Base-by-base conservation (phyloP, 192 early-diverging fungal species). In the Pilaira anomala region DNA sequence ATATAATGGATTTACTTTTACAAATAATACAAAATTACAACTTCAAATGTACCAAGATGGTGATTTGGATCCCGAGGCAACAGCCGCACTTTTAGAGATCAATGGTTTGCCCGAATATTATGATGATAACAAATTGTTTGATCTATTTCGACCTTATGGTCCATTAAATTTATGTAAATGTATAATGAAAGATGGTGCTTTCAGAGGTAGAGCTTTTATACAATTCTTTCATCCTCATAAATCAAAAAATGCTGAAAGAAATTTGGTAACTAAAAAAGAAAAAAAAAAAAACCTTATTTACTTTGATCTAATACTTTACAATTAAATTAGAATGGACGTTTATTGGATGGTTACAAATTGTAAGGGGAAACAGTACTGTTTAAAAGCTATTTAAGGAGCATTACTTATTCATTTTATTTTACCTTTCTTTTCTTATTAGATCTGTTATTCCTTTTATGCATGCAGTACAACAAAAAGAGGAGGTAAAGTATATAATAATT, bases 101-200 rank as follows among this genome's bases (percentile, higher is more conserved):
- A 71, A 63, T 29, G 30, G 67, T 22, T 48, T 80, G 18, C 63
- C 67, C 18, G 57, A 22, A 6, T 57, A 52, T 44, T 68, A 57
- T 16, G 66, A 68, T 29, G 67, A 77, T 33, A 67, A 36, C 40
- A 45, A 25, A 19, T 40, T 80, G 25, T 74, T 68, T 45, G 33
- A 74, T 24, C 13, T 72, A 2, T 80, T 80, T 41, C 68, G 75
- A n/a, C 63, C 68, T 5, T 80, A 45, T 60, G 78, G 78, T 29
- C 72, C 78, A 44, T 60, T 80, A 24, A 62, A 65, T 49, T 25
- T 67, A 39, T 76, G 74, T 60, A 66, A 63, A 48, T 55, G 56
- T n/a, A 19, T 61, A 2, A 56, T 63, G 52, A 55, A 74, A 39
- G 60, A 55, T 36, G 48, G 55, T 40, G 50, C 40, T 7, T 71